phyloP scores from a whole-genome alignment of 2,329 filamentous ascomycete genomes.

The Zasmidium angulare region DNA sequence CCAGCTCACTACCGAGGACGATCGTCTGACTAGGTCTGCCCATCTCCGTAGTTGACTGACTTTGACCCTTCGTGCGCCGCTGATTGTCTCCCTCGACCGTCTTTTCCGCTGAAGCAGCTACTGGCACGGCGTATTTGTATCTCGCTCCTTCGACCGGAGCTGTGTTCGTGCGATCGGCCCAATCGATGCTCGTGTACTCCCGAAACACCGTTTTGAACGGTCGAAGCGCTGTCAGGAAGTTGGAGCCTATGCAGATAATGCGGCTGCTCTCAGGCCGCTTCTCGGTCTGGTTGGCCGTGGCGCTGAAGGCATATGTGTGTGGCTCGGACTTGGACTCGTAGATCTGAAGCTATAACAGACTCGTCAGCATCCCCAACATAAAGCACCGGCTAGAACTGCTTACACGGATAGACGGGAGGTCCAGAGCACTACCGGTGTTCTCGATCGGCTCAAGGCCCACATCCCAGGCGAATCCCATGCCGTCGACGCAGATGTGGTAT shows the following conservation, averaged over 20 bases:
- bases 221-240: constrained; percentile 36
- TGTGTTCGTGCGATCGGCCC: constrained; percentile 40
- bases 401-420: constrained; percentile 57
- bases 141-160: constrained; percentile 19
- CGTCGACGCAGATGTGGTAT: constrained; percentile 66
- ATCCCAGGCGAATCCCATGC: constrained; percentile 62
- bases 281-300: constrained; percentile 26
- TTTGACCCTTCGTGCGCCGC: neutral
- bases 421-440: constrained; percentile 55
- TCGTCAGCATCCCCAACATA: constrained; percentile 18
- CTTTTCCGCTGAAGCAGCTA: neutral
- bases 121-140: neutral
- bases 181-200: constrained; percentile 40
- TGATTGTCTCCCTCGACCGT: neutral
- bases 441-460: constrained; percentile 51
- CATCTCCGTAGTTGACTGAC: too few species aligned
- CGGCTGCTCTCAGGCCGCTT: constrained; percentile 23
- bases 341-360: constrained; percentile 51
- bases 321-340: constrained; percentile 55
- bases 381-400: neutral
- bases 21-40: too few species aligned
- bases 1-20: too few species aligned
- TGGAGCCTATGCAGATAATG: constrained; percentile 33
- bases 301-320: constrained; percentile 58
- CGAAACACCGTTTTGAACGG: constrained; percentile 42